Conservation (phyloP, 2,329 filamentous ascomycete genomes). For the Cercospora sojina region DNA sequence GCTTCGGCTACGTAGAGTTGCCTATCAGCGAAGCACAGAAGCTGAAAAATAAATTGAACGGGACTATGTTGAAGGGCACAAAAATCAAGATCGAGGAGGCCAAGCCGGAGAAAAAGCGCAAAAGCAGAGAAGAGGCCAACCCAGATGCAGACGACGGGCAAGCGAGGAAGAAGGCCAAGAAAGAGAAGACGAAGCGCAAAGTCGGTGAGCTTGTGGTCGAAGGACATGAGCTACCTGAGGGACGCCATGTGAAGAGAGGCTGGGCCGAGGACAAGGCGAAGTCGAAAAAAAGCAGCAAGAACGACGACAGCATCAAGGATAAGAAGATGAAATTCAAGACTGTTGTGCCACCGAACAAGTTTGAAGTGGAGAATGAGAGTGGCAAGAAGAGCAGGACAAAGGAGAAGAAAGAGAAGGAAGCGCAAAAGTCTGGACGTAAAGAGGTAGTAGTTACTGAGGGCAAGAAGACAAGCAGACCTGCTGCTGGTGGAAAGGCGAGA, state of each 20-base stretch:
- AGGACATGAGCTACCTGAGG: conserved; percentile 70
- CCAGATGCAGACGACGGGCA: conserved; percentile 46
- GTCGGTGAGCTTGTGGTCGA: conserved; percentile 52
- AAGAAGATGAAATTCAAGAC: conserved; percentile 85
- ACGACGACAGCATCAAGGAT: conserved; percentile 57
- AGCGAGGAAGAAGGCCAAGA: conserved; percentile 56
- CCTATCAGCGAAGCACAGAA: conserved; percentile 82
- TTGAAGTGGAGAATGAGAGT: conserved; percentile 51
- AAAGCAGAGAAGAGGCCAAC: conserved; percentile 31
- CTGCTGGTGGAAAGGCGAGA: conserved; percentile 43
- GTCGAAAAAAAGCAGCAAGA: conserved; percentile 44
- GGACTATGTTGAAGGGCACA: conserved; percentile 75
- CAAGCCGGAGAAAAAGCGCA: conserved; percentile 58
- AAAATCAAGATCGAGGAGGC: conserved; percentile 86
- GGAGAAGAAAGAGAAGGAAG: conserved; percentile 51
- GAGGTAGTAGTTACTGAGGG: conserved; percentile 84
- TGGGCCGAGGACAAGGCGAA: conserved; percentile 65
- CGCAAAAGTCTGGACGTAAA: conserved; percentile 59
- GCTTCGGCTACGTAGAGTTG: conserved; percentile 86
- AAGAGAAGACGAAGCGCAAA: conserved; percentile 51
- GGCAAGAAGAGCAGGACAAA: conserved; percentile 62
- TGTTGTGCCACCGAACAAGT: conserved; percentile 58
- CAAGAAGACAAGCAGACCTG: conserved; percentile 70
- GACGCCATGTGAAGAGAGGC: conserved; percentile 79
- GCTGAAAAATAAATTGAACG: conserved; percentile 86